phyloP scores from a whole-genome alignment of 768 basidiomycete genomes.

The Termitomyces titanicus region DNA sequence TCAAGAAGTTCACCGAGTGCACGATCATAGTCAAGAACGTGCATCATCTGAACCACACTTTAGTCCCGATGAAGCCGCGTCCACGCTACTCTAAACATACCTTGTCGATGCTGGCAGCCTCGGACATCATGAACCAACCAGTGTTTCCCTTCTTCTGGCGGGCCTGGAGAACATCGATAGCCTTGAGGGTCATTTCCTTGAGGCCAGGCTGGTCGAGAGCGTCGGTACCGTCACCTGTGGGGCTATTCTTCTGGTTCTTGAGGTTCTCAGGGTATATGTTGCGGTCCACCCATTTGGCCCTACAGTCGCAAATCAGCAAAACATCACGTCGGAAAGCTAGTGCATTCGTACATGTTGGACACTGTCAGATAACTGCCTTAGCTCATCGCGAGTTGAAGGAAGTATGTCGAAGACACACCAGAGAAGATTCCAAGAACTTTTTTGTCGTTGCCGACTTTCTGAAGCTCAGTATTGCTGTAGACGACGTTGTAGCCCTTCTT shows the following conservation, averaged over 20 bases:
- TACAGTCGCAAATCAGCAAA: slow-evolving; percentile 9
- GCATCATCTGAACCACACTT: slow-evolving; percentile 34
- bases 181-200: slow-evolving; percentile 46
- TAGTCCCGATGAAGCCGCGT: background rate
- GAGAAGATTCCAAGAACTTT: slow-evolving; percentile 44
- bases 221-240: slow-evolving; percentile 38
- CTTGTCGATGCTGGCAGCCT: slow-evolving; percentile 45
- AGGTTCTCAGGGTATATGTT: slow-evolving; percentile 35
- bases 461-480: slow-evolving; percentile 31
- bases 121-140: slow-evolving; percentile 48
- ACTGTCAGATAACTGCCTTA: slow-evolving; percentile 1
- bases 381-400: background rate
- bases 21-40: slow-evolving; percentile 42
- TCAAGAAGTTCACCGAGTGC: slow-evolving; percentile 43
- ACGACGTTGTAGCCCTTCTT: slow-evolving; percentile 39
- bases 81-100: slow-evolving; percentile 6
- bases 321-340: background rate
- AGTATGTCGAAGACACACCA: slow-evolving; percentile 17
- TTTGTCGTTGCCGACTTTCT: slow-evolving; percentile 25
- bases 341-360: slow-evolving; percentile 17
- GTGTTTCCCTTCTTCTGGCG: slow-evolving; percentile 30
- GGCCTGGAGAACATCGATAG: slow-evolving; percentile 39
- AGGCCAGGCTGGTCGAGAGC: slow-evolving; percentile 42
- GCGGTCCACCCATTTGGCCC: slow-evolving; percentile 45
- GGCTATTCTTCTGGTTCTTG: slow-evolving; percentile 32